Base-by-base conservation (phyloP, 495 filamentous ascomycete genomes). In the Hypoxylon lienhwacheense region DNA sequence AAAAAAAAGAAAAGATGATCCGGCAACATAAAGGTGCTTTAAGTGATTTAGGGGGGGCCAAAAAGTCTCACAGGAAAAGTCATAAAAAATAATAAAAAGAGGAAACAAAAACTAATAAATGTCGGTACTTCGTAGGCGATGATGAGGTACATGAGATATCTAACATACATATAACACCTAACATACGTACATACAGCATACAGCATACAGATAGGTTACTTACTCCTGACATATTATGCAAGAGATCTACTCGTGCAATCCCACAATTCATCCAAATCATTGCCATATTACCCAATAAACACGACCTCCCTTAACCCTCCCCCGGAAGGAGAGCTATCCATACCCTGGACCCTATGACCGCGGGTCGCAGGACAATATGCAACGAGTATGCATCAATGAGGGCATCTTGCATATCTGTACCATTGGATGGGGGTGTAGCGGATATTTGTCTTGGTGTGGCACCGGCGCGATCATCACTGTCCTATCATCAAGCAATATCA, bases 251-350 rank as follows among this genome's bases (percentile, higher is more conserved):
- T 48, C 51, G 52, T 32, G 26, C 42, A 39, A 55, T 63, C 29
- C 63, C 63, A 66, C 34, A 66, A 63, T 63, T 66, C 53, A 63
- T 40, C 59, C 63, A 51, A 66, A 41, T 53, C 32, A 44, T 56
- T 40, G 52, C 16, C 63, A 58, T 36, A 44, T 56, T 40, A 55
- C 16, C 63, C 63, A 65, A 65, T 63, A 37, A 53, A 36, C 41
- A 47, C 24, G 45, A 41, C 43, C 15, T 50, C 44, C 43, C 53
- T n/a, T n/a, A 43, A 54, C 49, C 54, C 53, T 50, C 49, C 40
- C 32, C 16, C 16, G 24, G 33, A 35, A 55, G 31, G 19, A 51
- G 42, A 53, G 47, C 46, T 48, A 61, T 51, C 52, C 58, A 55
- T 47, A 52, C 55, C 59, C 51, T 28, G 42, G 55, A 59, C 55